Conservation (phyloP, 495 filamentous ascomycete species). For the Massariosphaeria phaeospora region DNA sequence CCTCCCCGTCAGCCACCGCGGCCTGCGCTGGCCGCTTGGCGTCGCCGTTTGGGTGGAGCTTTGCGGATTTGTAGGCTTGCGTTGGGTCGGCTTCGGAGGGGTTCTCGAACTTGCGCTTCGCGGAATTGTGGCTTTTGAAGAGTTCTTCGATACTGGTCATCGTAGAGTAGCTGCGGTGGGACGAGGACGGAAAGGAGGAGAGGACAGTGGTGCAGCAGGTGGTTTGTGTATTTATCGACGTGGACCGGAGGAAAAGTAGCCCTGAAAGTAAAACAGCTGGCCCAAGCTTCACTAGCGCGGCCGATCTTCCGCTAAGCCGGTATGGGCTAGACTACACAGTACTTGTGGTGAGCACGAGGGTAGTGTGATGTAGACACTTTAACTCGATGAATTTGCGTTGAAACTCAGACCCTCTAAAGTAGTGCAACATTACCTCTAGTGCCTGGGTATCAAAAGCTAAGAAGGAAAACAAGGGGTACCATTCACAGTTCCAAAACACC, state of each 20-base stretch:
- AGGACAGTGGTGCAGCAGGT: not conserved
- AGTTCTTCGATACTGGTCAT: constrained; percentile 46
- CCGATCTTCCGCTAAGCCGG: no score
- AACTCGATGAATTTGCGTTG: no score
- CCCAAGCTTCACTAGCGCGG: not conserved
- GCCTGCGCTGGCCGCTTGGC: constrained; percentile 57
- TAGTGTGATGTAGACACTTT: no score
- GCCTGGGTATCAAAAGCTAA: no score
- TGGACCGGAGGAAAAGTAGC: not conserved
- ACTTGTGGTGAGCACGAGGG: no score
- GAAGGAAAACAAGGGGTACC: no score
- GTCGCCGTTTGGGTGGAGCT: constrained; percentile 58
- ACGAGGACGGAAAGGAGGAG: not conserved
- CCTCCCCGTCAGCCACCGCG: constrained; percentile 55
- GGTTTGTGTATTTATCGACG: not conserved
- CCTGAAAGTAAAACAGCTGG: not conserved
- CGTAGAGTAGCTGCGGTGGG: not conserved
- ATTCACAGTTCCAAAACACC: no score
- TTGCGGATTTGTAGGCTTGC: constrained; percentile 81
- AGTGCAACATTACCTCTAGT: no score
- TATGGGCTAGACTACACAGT: no score
- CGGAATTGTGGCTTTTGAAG: constrained; percentile 38
- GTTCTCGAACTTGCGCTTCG: constrained; percentile 44
- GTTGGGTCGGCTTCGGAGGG: constrained; percentile 32
- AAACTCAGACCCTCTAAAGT: no score